Conservation (phyloP, 2,329 filamentous ascomycete genomes). For the Scytalidium sp. region DNA sequence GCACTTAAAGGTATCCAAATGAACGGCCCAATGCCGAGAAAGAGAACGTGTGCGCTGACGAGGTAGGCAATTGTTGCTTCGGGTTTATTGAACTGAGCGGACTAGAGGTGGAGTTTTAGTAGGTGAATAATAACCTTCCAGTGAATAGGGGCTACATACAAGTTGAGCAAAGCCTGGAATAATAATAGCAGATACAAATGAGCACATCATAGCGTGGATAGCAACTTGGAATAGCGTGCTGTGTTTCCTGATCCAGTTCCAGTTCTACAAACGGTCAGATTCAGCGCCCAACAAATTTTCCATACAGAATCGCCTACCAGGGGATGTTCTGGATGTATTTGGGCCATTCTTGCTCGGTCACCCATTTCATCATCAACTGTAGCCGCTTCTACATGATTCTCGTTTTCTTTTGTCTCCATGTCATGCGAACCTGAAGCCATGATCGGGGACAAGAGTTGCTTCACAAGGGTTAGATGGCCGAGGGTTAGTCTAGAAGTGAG, state of each 20-base stretch:
- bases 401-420: background rate
- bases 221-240: background rate
- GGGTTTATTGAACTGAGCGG: background rate
- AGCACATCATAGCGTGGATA: background rate
- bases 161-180: background rate
- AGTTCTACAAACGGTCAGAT: background rate
- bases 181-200: background rate
- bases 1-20: conserved; percentile 14
- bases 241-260: background rate
- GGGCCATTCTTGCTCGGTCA: background rate
- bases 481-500: too few species aligned
- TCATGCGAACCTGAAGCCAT: background rate
- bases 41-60: conserved; percentile 10
- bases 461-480: too few species aligned
- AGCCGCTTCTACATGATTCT: background rate
- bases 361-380: background rate
- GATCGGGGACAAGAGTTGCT: background rate
- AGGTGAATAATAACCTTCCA: background rate
- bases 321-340: background rate
- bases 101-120: background rate
- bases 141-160: background rate
- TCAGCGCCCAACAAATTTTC: background rate
- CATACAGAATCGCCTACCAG: background rate
- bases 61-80: background rate
- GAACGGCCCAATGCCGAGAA: conserved; percentile 15